A percentile compares a stretch with the other conserved stretches of the same genome.
phyloP scores from a whole-genome alignment of 805 yeast genomes.

The Nakazawaea peltata region DNA sequence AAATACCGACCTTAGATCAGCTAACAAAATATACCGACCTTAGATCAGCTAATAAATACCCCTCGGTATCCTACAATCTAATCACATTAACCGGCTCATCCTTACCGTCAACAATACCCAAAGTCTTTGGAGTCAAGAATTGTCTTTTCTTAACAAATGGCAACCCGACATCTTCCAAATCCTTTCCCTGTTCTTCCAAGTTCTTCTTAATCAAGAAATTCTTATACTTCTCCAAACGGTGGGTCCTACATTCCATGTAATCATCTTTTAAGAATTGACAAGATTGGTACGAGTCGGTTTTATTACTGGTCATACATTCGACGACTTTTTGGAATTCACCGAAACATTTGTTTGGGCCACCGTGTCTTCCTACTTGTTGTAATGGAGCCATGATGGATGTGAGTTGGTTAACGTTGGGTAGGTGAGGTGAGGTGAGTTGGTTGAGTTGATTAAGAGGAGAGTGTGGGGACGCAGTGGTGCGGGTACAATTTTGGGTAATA shows the following conservation, averaged over 20 bases:
- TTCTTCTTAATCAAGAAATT: conserved; percentile 25
- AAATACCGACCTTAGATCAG: too few species aligned
- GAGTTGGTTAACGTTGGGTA: too few species aligned
- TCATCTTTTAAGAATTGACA: conserved; percentile 25
- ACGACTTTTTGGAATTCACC: conserved; percentile 28
- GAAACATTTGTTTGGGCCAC: conserved; percentile 31
- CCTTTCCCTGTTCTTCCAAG: conserved; percentile 19
- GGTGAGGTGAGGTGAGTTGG: too few species aligned
- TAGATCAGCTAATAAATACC: too few species aligned
- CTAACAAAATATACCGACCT: too few species aligned
- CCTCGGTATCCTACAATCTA: not conserved
- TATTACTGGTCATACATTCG: conserved; percentile 28
- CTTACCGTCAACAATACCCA: conserved; percentile 28
- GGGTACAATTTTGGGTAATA: too few species aligned
- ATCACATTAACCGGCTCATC: conserved; percentile 13
- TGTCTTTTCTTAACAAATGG: conserved; percentile 30
- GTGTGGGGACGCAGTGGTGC: too few species aligned
- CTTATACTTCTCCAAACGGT: conserved; percentile 27
- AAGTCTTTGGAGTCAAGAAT: conserved; percentile 28
- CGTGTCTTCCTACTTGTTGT: conserved; percentile 17
- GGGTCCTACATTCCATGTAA: conserved; percentile 29
- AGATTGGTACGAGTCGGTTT: conserved; percentile 21
- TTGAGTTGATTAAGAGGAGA: too few species aligned
- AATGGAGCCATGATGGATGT: conserved; percentile 14
- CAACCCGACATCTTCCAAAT: conserved; percentile 24